Base-by-base conservation (phyloP, 371 early-diverging fungal species). In the Mucor circinelloides region DNA sequence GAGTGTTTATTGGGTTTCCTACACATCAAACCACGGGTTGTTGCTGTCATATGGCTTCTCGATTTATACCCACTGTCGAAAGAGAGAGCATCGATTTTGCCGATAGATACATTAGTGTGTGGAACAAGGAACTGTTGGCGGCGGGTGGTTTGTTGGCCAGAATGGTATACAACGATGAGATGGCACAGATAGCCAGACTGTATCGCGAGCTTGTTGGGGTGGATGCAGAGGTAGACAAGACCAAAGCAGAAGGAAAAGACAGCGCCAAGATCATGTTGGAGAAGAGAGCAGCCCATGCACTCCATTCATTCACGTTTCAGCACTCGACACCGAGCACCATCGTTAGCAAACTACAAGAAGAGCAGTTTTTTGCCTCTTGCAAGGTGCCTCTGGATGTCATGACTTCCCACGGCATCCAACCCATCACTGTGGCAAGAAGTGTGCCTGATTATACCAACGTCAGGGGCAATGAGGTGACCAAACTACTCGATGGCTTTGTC, bases 1-100 rank as follows among this genome's bases (percentile, higher is more conserved):
- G 90, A 34, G 86, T 96, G 13, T 95, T 94, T 70, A 97, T 97
- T 66, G 97, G 94, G 0, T 95, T 96, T 68, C 91, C 93, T 0
- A 95, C 95, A 6, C 93, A 94, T 70, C 95, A 96, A 70, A 96
- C 97, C 0, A 96, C 96, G 0, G 97, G 97, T 6, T 93, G 90
- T 70, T 85, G 88, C 59, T 87, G 89, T 32, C 94, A 94, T 67
- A 80, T 96, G 66, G 94, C 94, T 0, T 94, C 90, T 8, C 90
- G 93, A 9, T 85, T 97, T 59, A 96, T 97, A 66, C 97, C 97
- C 3, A 95, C 95, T 19, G 94, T 88, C 0, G 97, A 97, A 70
- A 89, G 97, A 67, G 97, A 97, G 72, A 87, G 87, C 36, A 87
- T 97, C 52, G 97, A 97, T 68, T 95, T 97, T 80, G 95, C 95